Base-by-base conservation (phyloP, 2,329 filamentous ascomycete species). In the Colletotrichum truncatum region DNA sequence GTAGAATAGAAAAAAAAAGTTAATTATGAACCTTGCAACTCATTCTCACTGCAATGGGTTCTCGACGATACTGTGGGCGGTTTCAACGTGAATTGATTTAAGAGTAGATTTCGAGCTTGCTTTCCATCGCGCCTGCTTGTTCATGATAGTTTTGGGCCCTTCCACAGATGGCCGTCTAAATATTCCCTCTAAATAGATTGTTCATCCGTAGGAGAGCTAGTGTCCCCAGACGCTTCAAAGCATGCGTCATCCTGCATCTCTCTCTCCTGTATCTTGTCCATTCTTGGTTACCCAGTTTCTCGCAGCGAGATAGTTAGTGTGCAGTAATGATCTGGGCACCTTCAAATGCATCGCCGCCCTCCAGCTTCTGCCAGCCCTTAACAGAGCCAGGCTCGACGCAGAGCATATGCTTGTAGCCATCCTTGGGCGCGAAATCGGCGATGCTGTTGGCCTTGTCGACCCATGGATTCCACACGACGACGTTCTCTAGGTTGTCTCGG, bases 381-480 rank as follows among this genome's bases (percentile, higher is more conserved):
- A 98, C 95, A 9, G 90, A 87, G 11, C 96, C 96, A 3, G 95
- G 92, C 84, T 99, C 96, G 53, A 98, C 88, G 75, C 96, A 98
- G 43, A 99, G 83, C 93, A 98, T 98, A 64, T 93, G 88, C 84
- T 93, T 93, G 84, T 91, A 98, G 36, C 92, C 96, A 57, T 94
- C 92, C 74, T 97, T 92, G 52, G 96, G 96, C 64, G 86, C 87
- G 76, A 98, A 98, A 78, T 99, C 96, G 55, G 83, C 89, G 81
- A 97, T 97, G 5, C 85, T 85, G 71, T 89, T 87, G 1, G 93
- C 89, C 83, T 97, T 97, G 68, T 94, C 93, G 39, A 86, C 85
- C 94, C 95, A 98, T 2, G 96, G 96, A 80, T 99, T 99, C 96
- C 96, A 99, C 28, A 98, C 92, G 1, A 98, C 95, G 14, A 96